A percentile compares a stretch with the other conserved stretches of the same genome.
Evolutionary conservation across 805 yeast species (phyloP).

Genomic region (Yamadazyma nakazawae): DNA sequence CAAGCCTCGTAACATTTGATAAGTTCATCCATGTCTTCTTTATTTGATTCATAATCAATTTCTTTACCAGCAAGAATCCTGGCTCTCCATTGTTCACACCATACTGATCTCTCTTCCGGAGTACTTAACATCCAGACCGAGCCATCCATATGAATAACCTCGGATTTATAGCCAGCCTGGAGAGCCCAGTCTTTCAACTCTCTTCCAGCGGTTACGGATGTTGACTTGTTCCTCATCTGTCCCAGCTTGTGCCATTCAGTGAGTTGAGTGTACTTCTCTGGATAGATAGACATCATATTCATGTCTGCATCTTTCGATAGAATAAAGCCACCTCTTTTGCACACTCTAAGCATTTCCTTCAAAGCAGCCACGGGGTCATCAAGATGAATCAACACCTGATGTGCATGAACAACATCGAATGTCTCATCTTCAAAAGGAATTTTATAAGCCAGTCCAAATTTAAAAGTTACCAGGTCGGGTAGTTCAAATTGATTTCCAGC

Average conservation of each 20-base stretch:
- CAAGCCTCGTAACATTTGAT: conserved; percentile 14
- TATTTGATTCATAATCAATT: conserved; percentile 6
- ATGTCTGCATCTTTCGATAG: conserved; percentile 33
- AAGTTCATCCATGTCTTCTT: conserved; percentile 9
- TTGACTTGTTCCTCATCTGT: conserved; percentile 11
- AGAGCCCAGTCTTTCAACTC: conserved; percentile 16
- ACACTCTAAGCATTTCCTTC: conserved; percentile 34
- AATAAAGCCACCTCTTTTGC: conserved; percentile 30
- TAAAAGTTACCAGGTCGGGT: conserved; percentile 20
- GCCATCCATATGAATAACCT: conserved; percentile 10
- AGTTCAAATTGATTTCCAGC: conserved; percentile 1
- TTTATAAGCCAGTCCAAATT: conserved; percentile 26
- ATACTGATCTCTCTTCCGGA: conserved; percentile 9
- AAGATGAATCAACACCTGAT: conserved; percentile 38
- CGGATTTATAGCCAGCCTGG: conserved; percentile 17
- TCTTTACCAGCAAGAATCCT: conserved; percentile 11
- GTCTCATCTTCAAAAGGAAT: conserved; percentile 33
- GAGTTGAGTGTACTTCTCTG: conserved; percentile 15
- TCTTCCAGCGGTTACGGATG: conserved; percentile 17
- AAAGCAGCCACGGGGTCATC: conserved; percentile 30
- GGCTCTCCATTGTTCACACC: conserved; percentile 11
- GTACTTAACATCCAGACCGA: conserved; percentile 16
- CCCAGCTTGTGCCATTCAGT: conserved; percentile 9
- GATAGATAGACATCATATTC: conserved; percentile 15
- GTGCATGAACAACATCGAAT: conserved; percentile 39